A percentile compares a stretch with the other conserved stretches of the same genome.
Evolutionary conservation across 331 rosid genomes (phyloP).

Genomic region (Quercus phellos): DNA sequence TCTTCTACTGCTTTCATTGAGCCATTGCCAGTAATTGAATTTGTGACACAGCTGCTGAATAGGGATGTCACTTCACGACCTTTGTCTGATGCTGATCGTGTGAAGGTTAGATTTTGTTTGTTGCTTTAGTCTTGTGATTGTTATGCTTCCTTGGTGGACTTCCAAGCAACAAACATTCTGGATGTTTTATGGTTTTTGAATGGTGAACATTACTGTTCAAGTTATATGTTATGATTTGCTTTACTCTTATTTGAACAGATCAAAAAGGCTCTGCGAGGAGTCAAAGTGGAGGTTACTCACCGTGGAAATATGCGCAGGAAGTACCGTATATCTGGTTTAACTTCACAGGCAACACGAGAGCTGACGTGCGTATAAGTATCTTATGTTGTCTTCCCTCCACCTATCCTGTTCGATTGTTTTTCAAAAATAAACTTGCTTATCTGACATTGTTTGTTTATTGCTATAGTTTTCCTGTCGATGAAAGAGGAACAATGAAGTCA

Average conservation of each 20-base stretch:
- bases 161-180: not conserved
- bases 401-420: not conserved
- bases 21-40: slow-evolving; percentile 85
- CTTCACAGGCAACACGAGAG: slow-evolving; percentile 94
- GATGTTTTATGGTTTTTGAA: not conserved
- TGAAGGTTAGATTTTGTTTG: slow-evolving; percentile 54
- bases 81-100: slow-evolving; percentile 84
- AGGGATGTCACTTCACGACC: slow-evolving; percentile 76
- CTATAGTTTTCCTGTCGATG: slow-evolving; percentile 88
- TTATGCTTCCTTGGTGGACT: not conserved
- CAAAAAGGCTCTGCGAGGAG: slow-evolving; percentile 90
- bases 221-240: not conserved
- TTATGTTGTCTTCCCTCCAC: not conserved
- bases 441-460: slow-evolving; percentile 15
- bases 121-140: not conserved
- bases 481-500: slow-evolving; percentile 84
- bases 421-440: not conserved
- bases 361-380: slow-evolving; percentile 54
- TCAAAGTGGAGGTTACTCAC: slow-evolving; percentile 93
- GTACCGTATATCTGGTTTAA: slow-evolving; percentile 86
- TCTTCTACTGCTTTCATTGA: slow-evolving; percentile 94
- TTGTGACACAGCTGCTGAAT: slow-evolving; percentile 70
- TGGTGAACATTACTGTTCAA: not conserved
- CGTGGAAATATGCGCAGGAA: slow-evolving; percentile 93
- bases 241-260: slow-evolving; percentile 43